Base-by-base conservation (phyloP, 805 yeast genomes). In the Teunomyces stri region DNA sequence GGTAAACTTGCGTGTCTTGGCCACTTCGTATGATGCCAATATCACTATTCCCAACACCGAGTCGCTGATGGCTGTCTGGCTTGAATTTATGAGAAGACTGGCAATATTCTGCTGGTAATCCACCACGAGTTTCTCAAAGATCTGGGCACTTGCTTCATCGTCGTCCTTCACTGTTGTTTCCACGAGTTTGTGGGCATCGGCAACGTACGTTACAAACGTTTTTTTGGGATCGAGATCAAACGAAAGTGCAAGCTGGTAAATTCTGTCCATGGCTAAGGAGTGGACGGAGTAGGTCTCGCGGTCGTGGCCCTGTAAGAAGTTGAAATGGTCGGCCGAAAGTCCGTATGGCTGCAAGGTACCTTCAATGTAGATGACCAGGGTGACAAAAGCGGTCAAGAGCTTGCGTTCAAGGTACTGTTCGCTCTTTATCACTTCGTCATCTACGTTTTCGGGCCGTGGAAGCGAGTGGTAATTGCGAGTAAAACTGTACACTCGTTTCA, bases 331-430 rank as follows among this genome's bases (percentile, higher is more conserved):
- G 18, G 58, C 48, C 3, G 69, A 42, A 45, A 49, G 61, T 3
- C 70, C 70, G 42, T 52, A 39, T 30, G 45, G 29, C 15, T 29
- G 41, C 7, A 43, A 31, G 15, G 47, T 50, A 31, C 59, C 55
- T 15, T 72, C 53, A 10, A 74, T 57, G 34, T 74, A 78, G 11
- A 81, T 64, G 1, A 77, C 59, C 54, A 80, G 76, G 1, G 91
- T 78, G 16, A 85, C 53, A 41, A 87, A 78, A 41, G 84, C 76
- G 34, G 83, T 80, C 44, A 92, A 66, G 36, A 90, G 66, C 53
- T 78, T 79, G 31, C 88, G 74, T 57, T 87, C 92, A 29, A 85
- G 65, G 48, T 74, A 76, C 6, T 75, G 68, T 61, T 87, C 94
- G 53, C 81, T 84, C 30, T 72, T 72, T n/a, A 54, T 55, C 27